Evolutionary conservation across 768 basidiomycete species (phyloP), one percentile per base, ranked within the genome.

Genomic region (Lentinula lateritia): DNA sequence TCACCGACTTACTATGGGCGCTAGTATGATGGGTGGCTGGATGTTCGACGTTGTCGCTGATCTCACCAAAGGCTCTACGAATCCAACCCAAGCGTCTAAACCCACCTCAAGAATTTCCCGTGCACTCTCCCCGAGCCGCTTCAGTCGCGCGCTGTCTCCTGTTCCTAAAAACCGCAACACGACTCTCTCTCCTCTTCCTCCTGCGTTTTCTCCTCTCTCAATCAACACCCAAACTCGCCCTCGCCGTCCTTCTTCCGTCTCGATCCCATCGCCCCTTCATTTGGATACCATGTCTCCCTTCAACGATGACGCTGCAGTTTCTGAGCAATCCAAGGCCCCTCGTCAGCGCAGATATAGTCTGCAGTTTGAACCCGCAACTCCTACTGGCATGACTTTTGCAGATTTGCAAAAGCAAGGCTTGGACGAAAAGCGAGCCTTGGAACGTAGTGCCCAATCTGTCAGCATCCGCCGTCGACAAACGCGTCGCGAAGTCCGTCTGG

Each of bases 1-100:
- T 39, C 66, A 46, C 72, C 39, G 64, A 57, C 20, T 64, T 10
- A 60, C 73, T 5, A 74, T 84, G 35, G 82, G 86, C 6, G 85
- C 84, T 0, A 68, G 85, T 46, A 85, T 88, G 0, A 74, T 88
- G 23, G 86, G 87, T n/a, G 84, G 84, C 64, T 93, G 92, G 92
- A 92, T 92, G 91, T 83, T 91, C 61, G 90, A 93, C 41, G 90
- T 81, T 61, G 80, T 93, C 39, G 80, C 84, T 0, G 89, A 90
- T 52, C 73, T 92, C 18, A 86, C 86, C 0, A 74, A 72, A 56
- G 66, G 64, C 36, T 60, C 66, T 2, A 6, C 9, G 9, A 28
- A 43, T 48, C 5, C 43, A 34, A 6, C 34, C 9, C 34, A 20
- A 15, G 15, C 12, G 6, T 20, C 39, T 28, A 36, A 12, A 6